Evolutionary conservation across 768 basidiomycete genomes (phyloP), one percentile per base, ranked within the genome.

Genomic region (Porpolomopsis calyptriformis): DNA sequence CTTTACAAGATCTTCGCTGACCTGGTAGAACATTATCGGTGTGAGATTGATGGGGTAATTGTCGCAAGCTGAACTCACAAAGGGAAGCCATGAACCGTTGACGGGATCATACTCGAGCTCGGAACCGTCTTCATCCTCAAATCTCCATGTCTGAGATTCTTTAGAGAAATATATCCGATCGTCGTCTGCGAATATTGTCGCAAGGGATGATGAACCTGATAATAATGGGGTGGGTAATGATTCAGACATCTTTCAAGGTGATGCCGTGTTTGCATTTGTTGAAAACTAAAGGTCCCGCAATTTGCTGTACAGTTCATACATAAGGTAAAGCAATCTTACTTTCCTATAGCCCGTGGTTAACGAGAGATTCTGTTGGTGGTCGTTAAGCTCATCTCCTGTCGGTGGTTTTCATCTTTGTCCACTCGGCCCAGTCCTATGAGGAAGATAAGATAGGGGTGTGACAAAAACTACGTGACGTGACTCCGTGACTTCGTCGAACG

Each of bases 41-140:
- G 38, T 49, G 22, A 38, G 19, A 19, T 5, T 4, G 27, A 14
- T 20, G 23, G 24, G 18, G 19, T 19, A 9, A 35, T 12, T 8
- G 18, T 14, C 2, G 24, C n/a, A 27, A n/a, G 20, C n/a, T 9
- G 46, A 24, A 36, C 85, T 63, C 58, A 97, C 93, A 60, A 92
- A 62, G 34, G 86, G 82, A 20, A 91, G 63, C 94, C 94, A 98
- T 24, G 69, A 68, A 10, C 78, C 79, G 57, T 85, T 90, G 8
- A 62, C 58, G 26, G 73, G 63, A 59, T 91, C 87, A 67, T 84
- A 98, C 65, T 98, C 94, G 57, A 88, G 73, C 61, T 96, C 93
- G n/a, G 73, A 64, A 14, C 88, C 92, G 55, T 92, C 86, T 40
- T 87, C 85, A 56, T 89, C 78, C 61, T 99, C 94, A 58, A 83